These are phyloP conservation scores for Gossypium gossypioides DNA, from an alignment of 441 rosid genomes.

Conservation along the genomic window DNA sequence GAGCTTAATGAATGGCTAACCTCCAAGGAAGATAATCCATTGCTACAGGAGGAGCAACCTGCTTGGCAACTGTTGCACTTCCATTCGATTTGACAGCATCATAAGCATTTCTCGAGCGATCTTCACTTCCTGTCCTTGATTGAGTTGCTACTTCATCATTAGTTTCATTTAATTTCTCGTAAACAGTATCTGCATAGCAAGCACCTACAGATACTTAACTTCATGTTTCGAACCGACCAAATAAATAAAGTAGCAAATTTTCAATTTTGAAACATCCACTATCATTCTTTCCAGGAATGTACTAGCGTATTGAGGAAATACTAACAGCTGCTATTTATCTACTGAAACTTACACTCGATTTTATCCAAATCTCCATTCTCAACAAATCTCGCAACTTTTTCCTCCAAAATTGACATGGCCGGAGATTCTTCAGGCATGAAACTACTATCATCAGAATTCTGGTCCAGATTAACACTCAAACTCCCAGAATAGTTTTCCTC, in stretches of 20 bases:
- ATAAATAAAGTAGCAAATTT: slow-evolving; percentile 3
- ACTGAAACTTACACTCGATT: slow-evolving; percentile 39
- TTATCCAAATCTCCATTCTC: slow-evolving; percentile 55
- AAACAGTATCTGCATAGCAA: slow-evolving; percentile 35
- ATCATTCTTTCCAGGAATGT: neutral
- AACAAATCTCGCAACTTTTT: slow-evolving; percentile 49
- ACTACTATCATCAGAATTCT: slow-evolving; percentile 19
- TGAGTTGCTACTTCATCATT: slow-evolving; percentile 16
- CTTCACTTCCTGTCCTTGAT: slow-evolving; percentile 17
- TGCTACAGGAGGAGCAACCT: slow-evolving; percentile 24
- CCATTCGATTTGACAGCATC: slow-evolving; percentile 29
- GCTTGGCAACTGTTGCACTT: slow-evolving; percentile 25
- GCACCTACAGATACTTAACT: slow-evolving; percentile 24
- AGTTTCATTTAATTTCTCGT: slow-evolving; percentile 23
- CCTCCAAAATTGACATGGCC: slow-evolving; percentile 37
- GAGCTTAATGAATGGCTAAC: slow-evolving; percentile 26
- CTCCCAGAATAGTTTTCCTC: slow-evolving; percentile 17
- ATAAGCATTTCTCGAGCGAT: slow-evolving; percentile 19
- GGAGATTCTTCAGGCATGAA: slow-evolving; percentile 18
- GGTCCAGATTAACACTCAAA: slow-evolving; percentile 11
- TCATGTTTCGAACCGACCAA: slow-evolving; percentile 15
- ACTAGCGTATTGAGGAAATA: neutral
- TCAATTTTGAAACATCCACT: slow-evolving; percentile 5
- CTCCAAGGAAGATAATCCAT: slow-evolving; percentile 21
- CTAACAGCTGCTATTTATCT: neutral